Base-by-base conservation (phyloP, 352 stramenopile genomes). In the Pythium plurisporium region DNA sequence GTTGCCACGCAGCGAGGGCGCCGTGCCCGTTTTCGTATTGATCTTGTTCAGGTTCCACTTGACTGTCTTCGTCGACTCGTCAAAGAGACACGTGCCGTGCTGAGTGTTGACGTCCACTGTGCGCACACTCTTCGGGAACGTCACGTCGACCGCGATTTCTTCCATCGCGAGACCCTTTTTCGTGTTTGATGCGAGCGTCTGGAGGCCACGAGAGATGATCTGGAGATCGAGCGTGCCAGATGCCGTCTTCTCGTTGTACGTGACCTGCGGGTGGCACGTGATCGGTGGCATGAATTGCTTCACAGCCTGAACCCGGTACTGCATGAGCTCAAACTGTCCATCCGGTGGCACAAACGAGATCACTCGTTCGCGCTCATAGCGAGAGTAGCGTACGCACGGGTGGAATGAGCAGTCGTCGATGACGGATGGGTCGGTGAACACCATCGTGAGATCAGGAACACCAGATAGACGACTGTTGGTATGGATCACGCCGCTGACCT, bases 351-450 rank as follows among this genome's bases (percentile, higher is more conserved):
- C 94, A 67, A 99, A 99, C 59, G 85, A 98, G 54, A 99, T 94
- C 10, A 98, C 90, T 37, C 90, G 82, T 66, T 99, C 96, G 25
- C 88, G 83, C 58, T 99, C 97, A 70, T 96, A 99, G 36, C 94
- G 76, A 15, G 84, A 89, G 72, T 99, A 98, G 33, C 97, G 83
- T 42, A 99, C 96, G 69, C 97, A 99, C 14, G 96, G 96, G 73
- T 99, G 97, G 75, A 99, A 99, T 43, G 84, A 96, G 70, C 96
- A 99, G 79, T 99, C 96, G 65, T 98, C 95, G 66, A 99, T 98
- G 14, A 99, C 74, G 6, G 76, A 90, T 23, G 93, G 91, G 69
- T 99, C 93, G 44, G 94, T 96, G 68, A 99, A 99, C 17, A 95
- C 94, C 64, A 99, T 88, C 22, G 96, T 87, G 29, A 99, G 79